Evolutionary conservation across 352 stramenopile genomes (phyloP), one percentile per base, ranked within the genome.

Genomic region (Paralagenidium karlingii): DNA sequence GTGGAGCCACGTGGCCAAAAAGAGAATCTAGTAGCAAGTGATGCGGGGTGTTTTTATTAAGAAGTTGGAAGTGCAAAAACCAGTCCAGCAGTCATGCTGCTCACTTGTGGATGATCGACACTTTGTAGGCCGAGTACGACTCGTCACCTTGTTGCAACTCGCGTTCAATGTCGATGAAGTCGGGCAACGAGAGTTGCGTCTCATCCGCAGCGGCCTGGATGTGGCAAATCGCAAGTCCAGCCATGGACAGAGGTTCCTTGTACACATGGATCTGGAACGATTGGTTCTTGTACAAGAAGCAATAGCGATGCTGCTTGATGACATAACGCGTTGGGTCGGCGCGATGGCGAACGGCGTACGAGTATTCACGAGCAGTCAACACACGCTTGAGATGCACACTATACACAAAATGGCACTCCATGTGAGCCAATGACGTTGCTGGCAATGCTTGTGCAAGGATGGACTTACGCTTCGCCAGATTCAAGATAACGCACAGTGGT

Each of bases 251-350:
- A 19, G 76, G 76, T 40, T 87, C 76, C 48, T 90, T 90, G 61
- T 90, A 90, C 21, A 85, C 56, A 50, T 90, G 76, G 30, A 90
- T 78, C 52, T 90, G 74, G 53, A 87, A 84, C 28, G 76, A 90
- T 52, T 87, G 76, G 52, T 87, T 87, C 49, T 82, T 57, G 56
- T 86, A 84, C 34, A 90, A 37, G 26, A 90, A 90, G 49, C 76
- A 90, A 50, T 87, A 85, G 32, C 76, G 76, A 49, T 86, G 73
- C 58, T 90, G 76, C 61, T 90, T 90, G 55, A 90, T 87, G 47
- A 86, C 68, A 32, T 82, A 57, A 27, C 76, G 70, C 26, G 39
- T 66, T 19, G 58, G 67, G 43, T 87, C 76, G 28, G 38, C 60
- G 30, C 76, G 76, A 60, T 87, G 76, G 46, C 67, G 64, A 54